Evolutionary conservation across 257 asterid species (phyloP).

Genomic region (Solanum sitiens): DNA sequence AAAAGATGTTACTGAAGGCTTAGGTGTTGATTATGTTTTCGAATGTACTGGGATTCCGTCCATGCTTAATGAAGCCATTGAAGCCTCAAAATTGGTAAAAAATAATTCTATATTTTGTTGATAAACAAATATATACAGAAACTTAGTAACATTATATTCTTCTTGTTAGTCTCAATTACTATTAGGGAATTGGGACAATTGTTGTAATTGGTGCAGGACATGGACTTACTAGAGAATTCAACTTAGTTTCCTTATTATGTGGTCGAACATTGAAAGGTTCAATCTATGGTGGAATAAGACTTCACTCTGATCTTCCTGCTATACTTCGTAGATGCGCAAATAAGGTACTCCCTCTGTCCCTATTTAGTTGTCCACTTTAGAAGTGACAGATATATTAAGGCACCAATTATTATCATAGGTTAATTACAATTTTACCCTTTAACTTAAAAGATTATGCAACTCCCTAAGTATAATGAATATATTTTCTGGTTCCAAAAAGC

Average conservation of each 20-base stretch:
- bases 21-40: background rate
- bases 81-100: too few species aligned
- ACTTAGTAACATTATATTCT: background rate
- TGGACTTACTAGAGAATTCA: constrained; percentile 11
- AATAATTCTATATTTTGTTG: too few species aligned
- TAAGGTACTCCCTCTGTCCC: constrained; percentile 27
- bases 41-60: background rate
- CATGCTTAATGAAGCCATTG: background rate
- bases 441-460: too few species aligned
- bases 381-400: too few species aligned
- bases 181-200: constrained; percentile 20
- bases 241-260: constrained; percentile 34
- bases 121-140: background rate
- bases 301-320: constrained; percentile 48
- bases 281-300: constrained; percentile 51
- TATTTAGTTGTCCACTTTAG: too few species aligned
- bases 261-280: constrained; percentile 60
- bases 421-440: too few species aligned
- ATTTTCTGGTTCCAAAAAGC: too few species aligned
- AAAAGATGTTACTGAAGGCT: background rate
- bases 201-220: constrained; percentile 14
- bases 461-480: too few species aligned
- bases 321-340: constrained; percentile 47
- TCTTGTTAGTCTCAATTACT: background rate
- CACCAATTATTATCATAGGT: too few species aligned